Percentiles rank a stretch among this genome's conserved stretches.
Conservation (phyloP, 495 filamentous ascomycete genomes). For the Tetracladium setigerum region DNA sequence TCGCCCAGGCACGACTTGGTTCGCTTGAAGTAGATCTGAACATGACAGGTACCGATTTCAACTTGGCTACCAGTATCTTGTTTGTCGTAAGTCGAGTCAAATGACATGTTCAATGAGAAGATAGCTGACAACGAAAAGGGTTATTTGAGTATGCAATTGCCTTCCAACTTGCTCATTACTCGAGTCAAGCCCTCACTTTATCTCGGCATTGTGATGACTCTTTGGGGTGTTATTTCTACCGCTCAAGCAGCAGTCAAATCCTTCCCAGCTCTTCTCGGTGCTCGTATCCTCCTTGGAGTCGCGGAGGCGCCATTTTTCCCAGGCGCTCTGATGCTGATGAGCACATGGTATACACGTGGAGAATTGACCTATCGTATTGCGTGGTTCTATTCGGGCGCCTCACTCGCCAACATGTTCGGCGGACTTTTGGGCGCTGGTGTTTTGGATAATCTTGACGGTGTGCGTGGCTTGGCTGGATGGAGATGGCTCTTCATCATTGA, state of each 20-base stretch:
- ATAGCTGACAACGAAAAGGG: slow-evolving; percentile 32
- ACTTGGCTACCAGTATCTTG: slow-evolving; percentile 38
- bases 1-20: slow-evolving; percentile 40
- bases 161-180: slow-evolving; percentile 50
- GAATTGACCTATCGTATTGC: slow-evolving; percentile 37
- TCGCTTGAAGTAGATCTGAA: slow-evolving; percentile 36
- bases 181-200: slow-evolving; percentile 47
- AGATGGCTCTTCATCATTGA: slow-evolving; percentile 36
- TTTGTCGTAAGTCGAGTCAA: slow-evolving; percentile 35
- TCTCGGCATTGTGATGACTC: slow-evolving; percentile 47
- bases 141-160: slow-evolving; percentile 57
- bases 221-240: slow-evolving; percentile 47
- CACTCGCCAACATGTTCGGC: slow-evolving; percentile 50
- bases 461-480: slow-evolving; percentile 40
- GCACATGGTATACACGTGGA: slow-evolving; percentile 35
- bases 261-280: slow-evolving; percentile 41
- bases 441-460: slow-evolving; percentile 35
- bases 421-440: slow-evolving; percentile 49
- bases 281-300: slow-evolving; percentile 50
- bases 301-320: slow-evolving; percentile 39
- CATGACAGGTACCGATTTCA: slow-evolving; percentile 42
- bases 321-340: slow-evolving; percentile 41
- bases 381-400: slow-evolving; percentile 51
- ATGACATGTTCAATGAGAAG: slow-evolving; percentile 41
- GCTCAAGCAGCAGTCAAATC: slow-evolving; percentile 36